A percentile compares a stretch with the other conserved stretches of the same genome.
Conservation (phyloP, 805 yeast species). For the Ogataea methylovora region DNA sequence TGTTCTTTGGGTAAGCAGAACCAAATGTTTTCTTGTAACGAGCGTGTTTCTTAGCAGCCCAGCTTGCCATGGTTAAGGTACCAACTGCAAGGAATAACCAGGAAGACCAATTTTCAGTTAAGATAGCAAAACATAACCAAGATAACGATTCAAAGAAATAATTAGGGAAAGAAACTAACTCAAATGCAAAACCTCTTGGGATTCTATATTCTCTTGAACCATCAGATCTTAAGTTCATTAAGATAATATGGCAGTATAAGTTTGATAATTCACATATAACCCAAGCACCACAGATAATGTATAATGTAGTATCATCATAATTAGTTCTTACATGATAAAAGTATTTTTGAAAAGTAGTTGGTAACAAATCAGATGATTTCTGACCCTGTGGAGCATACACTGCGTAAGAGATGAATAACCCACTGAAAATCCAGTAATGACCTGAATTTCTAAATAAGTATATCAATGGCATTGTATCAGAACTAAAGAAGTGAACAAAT, state of each 20-base stretch:
- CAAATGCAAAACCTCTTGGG: constrained; percentile 82
- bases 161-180: constrained; percentile 83
- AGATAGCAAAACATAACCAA: constrained; percentile 65
- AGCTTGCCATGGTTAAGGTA: constrained; percentile 74
- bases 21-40: constrained; percentile 64
- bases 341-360: constrained; percentile 8
- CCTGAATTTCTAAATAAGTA: constrained; percentile 82
- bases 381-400: constrained; percentile 23
- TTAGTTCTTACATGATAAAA: constrained; percentile 34
- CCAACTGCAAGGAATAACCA: constrained; percentile 66
- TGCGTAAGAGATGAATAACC: constrained; percentile 34
- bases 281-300: constrained; percentile 37
- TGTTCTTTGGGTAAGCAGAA: constrained; percentile 67
- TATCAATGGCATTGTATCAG: constrained; percentile 86
- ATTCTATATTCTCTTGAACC: constrained; percentile 55
- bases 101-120: constrained; percentile 74
- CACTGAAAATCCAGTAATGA: constrained; percentile 93
- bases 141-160: constrained; percentile 79
- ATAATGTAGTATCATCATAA: constrained; percentile 23
- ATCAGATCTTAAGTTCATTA: constrained; percentile 49
- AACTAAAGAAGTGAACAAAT: constrained; percentile 77
- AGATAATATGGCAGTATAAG: constrained; percentile 59
- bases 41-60: constrained; percentile 87
- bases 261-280: constrained; percentile 64
- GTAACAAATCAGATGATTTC: constrained; percentile 1